Conservation (phyloP, 2,329 filamentous ascomycete species). For the Macroventuria anomochaeta region DNA sequence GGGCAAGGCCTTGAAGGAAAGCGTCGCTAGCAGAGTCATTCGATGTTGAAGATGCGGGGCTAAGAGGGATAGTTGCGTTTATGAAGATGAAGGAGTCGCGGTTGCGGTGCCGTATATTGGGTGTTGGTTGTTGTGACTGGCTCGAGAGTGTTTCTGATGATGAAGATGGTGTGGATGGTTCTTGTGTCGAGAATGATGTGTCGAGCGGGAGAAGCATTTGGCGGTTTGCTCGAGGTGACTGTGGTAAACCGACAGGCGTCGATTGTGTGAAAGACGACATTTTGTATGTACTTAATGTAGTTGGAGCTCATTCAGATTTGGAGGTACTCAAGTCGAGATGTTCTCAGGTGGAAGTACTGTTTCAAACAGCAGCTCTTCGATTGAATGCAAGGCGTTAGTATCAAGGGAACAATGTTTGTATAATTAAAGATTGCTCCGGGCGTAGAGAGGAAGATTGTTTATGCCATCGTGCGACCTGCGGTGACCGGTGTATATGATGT, state of each 20-base stretch:
- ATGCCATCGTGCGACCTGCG: slow-evolving; percentile 30
- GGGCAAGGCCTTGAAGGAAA: slow-evolving; percentile 35
- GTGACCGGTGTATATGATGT: slow-evolving; percentile 28
- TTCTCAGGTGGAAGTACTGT: too few species aligned
- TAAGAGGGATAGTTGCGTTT: slow-evolving; percentile 45
- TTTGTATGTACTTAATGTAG: neutral
- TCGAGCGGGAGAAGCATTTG: slow-evolving; percentile 31
- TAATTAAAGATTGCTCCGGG: slow-evolving; percentile 24
- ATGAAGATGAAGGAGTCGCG: slow-evolving; percentile 41
- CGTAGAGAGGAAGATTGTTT: slow-evolving; percentile 24
- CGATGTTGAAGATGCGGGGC: slow-evolving; percentile 31
- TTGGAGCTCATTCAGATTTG: too few species aligned
- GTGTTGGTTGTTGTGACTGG: neutral
- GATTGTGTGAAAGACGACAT: slow-evolving; percentile 22
- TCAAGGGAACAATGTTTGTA: slow-evolving; percentile 28
- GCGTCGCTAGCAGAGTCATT: slow-evolving; percentile 18
- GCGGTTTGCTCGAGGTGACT: slow-evolving; percentile 31
- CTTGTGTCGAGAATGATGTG: slow-evolving; percentile 24
- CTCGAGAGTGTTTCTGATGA: slow-evolving; percentile 8
- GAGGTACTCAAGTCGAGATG: too few species aligned
- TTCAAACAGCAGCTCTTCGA: slow-evolving; percentile 3
- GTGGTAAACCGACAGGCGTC: slow-evolving; percentile 29
- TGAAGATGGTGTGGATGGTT: slow-evolving; percentile 10
- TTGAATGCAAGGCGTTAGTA: slow-evolving; percentile 10
- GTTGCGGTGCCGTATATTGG: slow-evolving; percentile 5